Percentiles rank a stretch among this genome's conserved stretches.
Conservation (phyloP, 345 rosid genomes). For the Nasturtium officinale region DNA sequence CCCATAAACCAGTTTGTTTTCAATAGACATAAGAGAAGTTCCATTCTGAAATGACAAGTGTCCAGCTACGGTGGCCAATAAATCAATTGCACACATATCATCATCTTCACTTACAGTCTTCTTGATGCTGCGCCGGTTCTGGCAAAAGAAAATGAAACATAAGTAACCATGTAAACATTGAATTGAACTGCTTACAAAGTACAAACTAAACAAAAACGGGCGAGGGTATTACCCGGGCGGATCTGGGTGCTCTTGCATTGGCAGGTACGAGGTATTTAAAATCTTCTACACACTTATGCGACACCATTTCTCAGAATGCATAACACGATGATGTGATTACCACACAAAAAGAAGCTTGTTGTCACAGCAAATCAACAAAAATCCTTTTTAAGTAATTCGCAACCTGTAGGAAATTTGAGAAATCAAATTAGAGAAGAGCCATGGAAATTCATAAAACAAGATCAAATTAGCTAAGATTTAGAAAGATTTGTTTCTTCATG, state of each 20-base stretch:
- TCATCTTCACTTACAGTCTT: conserved; percentile 55
- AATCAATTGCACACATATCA: conserved; percentile 71
- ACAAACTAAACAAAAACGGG: too few species aligned
- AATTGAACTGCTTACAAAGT: background rate
- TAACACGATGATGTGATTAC: conserved; percentile 38
- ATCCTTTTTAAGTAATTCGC: background rate
- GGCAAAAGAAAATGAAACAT: background rate
- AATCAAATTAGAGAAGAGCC: conserved; percentile 7
- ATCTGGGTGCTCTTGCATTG: conserved; percentile 84
- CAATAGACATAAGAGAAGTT: conserved; percentile 44
- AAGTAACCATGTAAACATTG: background rate
- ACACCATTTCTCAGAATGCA: conserved; percentile 63
- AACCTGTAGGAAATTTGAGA: conserved; percentile 3
- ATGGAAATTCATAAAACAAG: background rate
- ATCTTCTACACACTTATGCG: conserved; percentile 65
- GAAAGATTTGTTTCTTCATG: conserved; percentile 9
- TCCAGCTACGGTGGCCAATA: conserved; percentile 94
- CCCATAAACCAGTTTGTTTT: conserved; percentile 46
- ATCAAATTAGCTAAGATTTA: background rate
- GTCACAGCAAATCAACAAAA: conserved; percentile 22
- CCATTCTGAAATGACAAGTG: conserved; percentile 60
- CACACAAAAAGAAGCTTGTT: conserved; percentile 13
- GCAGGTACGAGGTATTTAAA: conserved; percentile 76
- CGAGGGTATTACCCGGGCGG: conserved; percentile 65
- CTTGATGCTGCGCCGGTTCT: conserved; percentile 71